Conservation (phyloP, 768 basidiomycete species). For the Tricholomella constricta region DNA sequence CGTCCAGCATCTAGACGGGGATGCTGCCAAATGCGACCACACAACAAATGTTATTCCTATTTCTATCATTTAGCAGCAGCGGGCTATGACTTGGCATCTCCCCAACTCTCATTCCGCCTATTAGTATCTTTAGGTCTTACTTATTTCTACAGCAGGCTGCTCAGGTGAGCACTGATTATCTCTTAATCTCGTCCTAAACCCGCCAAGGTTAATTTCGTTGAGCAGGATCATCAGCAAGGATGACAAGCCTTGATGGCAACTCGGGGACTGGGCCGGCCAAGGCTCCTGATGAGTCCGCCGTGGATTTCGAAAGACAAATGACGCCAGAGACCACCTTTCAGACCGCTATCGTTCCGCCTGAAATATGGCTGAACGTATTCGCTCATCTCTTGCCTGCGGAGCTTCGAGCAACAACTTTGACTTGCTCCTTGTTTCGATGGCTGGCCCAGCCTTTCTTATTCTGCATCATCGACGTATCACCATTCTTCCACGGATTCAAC, state of each 20-base stretch:
- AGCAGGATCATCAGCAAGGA: no score
- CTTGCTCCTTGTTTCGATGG: constrained; percentile 32
- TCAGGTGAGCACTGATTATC: no score
- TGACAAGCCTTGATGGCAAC: no score
- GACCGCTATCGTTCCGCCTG: constrained; percentile 26
- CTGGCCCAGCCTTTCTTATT: constrained; percentile 41
- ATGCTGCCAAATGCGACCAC: neutral
- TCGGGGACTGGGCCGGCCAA: no score
- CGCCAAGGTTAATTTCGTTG: no score
- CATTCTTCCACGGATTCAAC: constrained; percentile 35
- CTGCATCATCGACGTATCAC: constrained; percentile 34
- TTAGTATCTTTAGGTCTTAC: no score
- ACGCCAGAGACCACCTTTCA: neutral
- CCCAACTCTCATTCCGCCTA: neutral
- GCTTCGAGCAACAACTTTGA: constrained; percentile 31
- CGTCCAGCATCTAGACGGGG: no score
- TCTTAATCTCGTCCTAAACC: no score
- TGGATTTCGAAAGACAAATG: neutral
- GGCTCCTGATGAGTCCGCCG: no score
- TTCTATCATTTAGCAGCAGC: neutral
- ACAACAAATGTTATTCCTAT: neutral
- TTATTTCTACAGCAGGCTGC: no score
- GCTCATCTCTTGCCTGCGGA: constrained; percentile 29
- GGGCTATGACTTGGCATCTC: neutral
- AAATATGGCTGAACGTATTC: constrained; percentile 39